phyloP scores from a whole-genome alignment of 2,329 filamentous ascomycete species.

The Fusarium sp. region DNA sequence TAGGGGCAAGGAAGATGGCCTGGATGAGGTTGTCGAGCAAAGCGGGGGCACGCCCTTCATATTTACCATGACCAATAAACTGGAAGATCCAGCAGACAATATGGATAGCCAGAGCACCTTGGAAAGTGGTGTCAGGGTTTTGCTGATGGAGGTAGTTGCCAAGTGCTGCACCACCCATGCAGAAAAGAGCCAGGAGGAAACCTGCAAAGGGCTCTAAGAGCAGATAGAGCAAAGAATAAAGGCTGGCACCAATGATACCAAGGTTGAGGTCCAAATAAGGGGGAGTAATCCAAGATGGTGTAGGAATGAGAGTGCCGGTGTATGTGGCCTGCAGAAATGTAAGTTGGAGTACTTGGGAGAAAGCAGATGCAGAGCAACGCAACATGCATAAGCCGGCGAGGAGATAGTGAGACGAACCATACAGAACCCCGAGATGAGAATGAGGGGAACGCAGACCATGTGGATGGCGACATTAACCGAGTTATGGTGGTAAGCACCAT shows the following conservation, averaged over 20 bases:
- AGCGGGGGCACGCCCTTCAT: constrained; percentile 88
- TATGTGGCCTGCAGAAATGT: constrained; percentile 65
- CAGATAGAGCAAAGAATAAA: constrained; percentile 85
- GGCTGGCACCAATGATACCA: constrained; percentile 71
- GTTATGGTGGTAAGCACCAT: constrained; percentile 86
- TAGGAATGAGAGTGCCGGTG: constrained; percentile 70
- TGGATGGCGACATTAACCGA: constrained; percentile 82
- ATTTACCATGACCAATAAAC: constrained; percentile 90
- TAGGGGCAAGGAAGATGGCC: constrained; percentile 89
- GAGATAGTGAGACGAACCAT: constrained; percentile 66
- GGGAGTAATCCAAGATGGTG: constrained; percentile 74
- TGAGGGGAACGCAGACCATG: constrained; percentile 81
- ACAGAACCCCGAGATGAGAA: constrained; percentile 77
- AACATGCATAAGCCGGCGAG: constrained; percentile 3
- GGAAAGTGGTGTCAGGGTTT: constrained; percentile 61
- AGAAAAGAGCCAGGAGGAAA: constrained; percentile 77
- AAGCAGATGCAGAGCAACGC: background rate
- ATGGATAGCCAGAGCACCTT: constrained; percentile 74
- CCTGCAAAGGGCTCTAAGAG: constrained; percentile 95
- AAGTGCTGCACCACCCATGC: constrained; percentile 79
- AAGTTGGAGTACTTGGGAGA: constrained; percentile 2
- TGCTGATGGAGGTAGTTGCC: constrained; percentile 79
- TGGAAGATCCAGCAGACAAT: constrained; percentile 86
- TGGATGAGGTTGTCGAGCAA: constrained; percentile 92
- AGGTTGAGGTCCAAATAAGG: constrained; percentile 76